Conservation (phyloP, 1,139 yeast genomes). For the Nakaseomyces kungkrabaensis region DNA sequence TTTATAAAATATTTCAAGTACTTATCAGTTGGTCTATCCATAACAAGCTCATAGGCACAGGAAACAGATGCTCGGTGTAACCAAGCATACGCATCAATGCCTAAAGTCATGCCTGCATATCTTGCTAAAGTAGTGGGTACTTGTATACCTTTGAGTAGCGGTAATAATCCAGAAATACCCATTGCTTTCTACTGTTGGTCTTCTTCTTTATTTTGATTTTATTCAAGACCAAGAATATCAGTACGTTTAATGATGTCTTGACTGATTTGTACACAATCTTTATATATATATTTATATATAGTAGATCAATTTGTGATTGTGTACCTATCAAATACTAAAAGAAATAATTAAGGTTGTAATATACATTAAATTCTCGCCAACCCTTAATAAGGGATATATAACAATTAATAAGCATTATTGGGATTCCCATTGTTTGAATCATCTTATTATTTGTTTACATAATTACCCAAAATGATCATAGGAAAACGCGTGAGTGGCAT, state of each 20-base stretch:
- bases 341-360: too few species aligned
- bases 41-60: constrained; percentile 74
- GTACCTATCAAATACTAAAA: too few species aligned
- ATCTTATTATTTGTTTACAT: not conserved
- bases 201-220: too few species aligned
- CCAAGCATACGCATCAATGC: constrained; percentile 97
- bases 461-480: not conserved
- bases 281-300: too few species aligned
- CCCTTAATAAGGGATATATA: not conserved
- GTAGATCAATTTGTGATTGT: too few species aligned
- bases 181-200: constrained; percentile 27
- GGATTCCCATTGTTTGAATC: not conserved
- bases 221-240: too few species aligned
- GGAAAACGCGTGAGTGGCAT: not conserved
- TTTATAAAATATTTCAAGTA: constrained; percentile 50
- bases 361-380: too few species aligned
- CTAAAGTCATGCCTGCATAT: constrained; percentile 64
- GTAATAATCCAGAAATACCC: constrained; percentile 75
- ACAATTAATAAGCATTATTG: not conserved
- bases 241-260: too few species aligned
- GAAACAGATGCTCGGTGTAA: constrained; percentile 72
- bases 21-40: constrained; percentile 54
- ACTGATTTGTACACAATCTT: too few species aligned
- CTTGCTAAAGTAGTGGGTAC: constrained; percentile 43
- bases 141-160: constrained; percentile 61